Base-by-base conservation (phyloP, 1,284 basidiomycete species). In the Ganoderma lingzhi region DNA sequence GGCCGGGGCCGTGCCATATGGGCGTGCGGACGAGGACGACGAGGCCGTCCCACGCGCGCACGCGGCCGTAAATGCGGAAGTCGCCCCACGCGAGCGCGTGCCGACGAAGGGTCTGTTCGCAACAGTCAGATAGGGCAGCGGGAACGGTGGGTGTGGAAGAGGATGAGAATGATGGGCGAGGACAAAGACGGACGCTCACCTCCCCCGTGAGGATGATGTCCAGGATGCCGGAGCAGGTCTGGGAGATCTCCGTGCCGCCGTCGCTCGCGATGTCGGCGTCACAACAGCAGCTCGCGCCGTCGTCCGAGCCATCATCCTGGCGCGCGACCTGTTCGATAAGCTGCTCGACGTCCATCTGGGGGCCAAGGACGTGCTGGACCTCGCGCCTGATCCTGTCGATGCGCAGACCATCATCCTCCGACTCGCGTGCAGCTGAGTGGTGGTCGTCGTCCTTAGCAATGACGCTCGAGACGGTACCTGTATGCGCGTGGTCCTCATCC, bases 41-140 rank as follows among this genome's bases (percentile, higher is more conserved):
- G 66, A 93, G 81, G 17, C 91, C 92, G 76, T 93, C 91, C 86
- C 88, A 91, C 39, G 81, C 73, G 37, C 91, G 85, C 15, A 93
- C 82, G 42, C 91, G 87, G 6, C 91, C 91, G 73, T 89, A 87
- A 74, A 87, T 88, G 17, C 77, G 81, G 76, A 85, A 91, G 67
- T 83, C 80, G 69, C 86, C 82, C 87, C 89, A 92, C 9, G 90
- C 90, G 58, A 82, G 79, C 0, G 85, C 86, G 72, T 92, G 88
- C 6, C 79, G 78, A 9, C 76, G 64, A 68, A 89, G 87, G 15
- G 88, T 90, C 85, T 88, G 71, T 8, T 3, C 23, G 48, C 23
- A 45, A 17, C 45, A 48, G 23, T 51, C n/a, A 41, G 19, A 30
- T 42, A 60, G 19, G 28, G 19, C 17, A 6, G 15, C 14, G 15